A percentile compares a stretch with the other conserved stretches of the same genome.
These are phyloP conservation scores for Sugiyamaella chiloensis DNA, from an alignment of 805 yeast genomes.

Conservation along the genomic window DNA sequence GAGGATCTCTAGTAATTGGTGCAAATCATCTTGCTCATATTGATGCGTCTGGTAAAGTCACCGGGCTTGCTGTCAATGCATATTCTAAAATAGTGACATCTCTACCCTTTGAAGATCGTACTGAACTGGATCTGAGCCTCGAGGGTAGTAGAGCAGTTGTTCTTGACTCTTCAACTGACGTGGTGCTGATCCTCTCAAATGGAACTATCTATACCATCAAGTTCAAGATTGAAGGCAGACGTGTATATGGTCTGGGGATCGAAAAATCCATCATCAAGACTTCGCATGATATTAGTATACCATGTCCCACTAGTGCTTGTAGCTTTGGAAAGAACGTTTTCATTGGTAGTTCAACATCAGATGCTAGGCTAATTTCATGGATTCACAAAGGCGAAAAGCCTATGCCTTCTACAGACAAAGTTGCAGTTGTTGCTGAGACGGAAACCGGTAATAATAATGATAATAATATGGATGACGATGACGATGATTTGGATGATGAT, in stretches of 20 bases:
- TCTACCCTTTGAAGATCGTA: conserved; percentile 44
- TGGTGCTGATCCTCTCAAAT: conserved; percentile 39
- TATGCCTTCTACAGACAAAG: conserved; percentile 3
- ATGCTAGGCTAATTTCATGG: conserved; percentile 51
- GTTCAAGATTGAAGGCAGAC: conserved; percentile 40
- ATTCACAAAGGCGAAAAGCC: conserved; percentile 18
- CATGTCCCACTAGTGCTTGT: conserved; percentile 43
- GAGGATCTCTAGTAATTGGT: conserved; percentile 70
- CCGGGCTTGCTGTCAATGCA: conserved; percentile 61
- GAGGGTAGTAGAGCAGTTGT: conserved; percentile 48
- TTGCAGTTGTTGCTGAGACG: background rate
- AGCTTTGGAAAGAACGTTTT: conserved; percentile 49
- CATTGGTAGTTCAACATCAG: conserved; percentile 58
- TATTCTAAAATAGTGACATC: conserved; percentile 44
- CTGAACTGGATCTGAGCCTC: conserved; percentile 49
- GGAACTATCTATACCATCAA: conserved; percentile 44
- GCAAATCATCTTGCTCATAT: conserved; percentile 74
- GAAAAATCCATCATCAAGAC: conserved; percentile 4
- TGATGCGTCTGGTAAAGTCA: conserved; percentile 69
- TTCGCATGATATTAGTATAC: conserved; percentile 21
- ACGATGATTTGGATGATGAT: conserved; percentile 33
- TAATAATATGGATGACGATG: conserved; percentile 37
- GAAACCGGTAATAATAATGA: conserved; percentile 16
- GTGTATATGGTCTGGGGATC: conserved; percentile 30
- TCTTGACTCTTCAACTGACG: conserved; percentile 35